Base-by-base conservation (phyloP, 768 basidiomycete genomes). In the Agaricus bisporus region DNA sequence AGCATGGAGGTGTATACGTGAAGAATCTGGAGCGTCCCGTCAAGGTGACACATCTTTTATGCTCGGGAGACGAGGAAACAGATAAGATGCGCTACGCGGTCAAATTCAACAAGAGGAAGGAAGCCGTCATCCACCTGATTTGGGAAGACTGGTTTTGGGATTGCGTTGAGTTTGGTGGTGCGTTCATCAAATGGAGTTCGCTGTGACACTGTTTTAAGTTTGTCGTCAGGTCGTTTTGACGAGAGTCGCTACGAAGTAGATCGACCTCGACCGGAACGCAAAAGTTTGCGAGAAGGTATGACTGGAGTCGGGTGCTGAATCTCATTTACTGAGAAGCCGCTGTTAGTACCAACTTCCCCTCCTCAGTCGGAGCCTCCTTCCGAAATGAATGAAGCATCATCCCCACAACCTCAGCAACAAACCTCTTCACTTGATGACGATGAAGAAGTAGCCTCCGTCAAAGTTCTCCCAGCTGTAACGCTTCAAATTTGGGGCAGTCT, bases 131-230 rank as follows among this genome's bases (percentile, higher is more conserved):
- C 29, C 74, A 79, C 47, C 71, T 95, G 2, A 82, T 97, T 1
- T 95, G 94, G 88, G 92, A 95, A 62, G 93, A 95, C 57, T 98
- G 95, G 95, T 88, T 97, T 53, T 95, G 91, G 91, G 94, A 97
- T 62, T 95, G 80, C 25, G 61, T 95, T 2, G 82, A 85, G 39
- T 90, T 82, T 62, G 82, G 83, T 55, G 91, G 87, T 73, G 57
- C 45, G 66, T 64, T n/a, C 9, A 2, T 14, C 42, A 10, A 11
- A 14, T 12, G 15, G 22, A 36, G 15, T 49, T 28, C 17, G 11
- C 41, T 26, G 22, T 22, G 5, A n/a, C 28, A 28, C 46, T n/a
- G 44, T 25, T 51, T 43, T 3, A 20, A 25, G 4, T 18, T 22
- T 20, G 9, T n/a, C 22, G 9, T 12, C 41, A 83, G 83, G 85